Base-by-base conservation (phyloP, 208 protist species). In the Chromosphaera perkinsii region DNA sequence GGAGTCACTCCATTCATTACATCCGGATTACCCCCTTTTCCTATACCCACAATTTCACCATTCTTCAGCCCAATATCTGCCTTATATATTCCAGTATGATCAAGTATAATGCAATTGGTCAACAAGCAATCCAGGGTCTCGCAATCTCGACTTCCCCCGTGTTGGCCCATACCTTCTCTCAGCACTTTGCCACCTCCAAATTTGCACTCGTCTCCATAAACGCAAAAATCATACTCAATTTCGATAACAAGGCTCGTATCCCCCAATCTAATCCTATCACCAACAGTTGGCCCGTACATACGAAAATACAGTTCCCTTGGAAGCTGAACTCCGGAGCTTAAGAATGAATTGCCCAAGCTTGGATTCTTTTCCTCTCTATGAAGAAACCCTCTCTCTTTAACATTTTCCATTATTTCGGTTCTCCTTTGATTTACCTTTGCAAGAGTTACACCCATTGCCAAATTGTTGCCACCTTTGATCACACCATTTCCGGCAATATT, bases 11-110 rank as follows among this genome's bases (percentile, higher is more conserved):
- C 64, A 69, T 69, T 59, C 54, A 54, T 69, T 14, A 12, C 56
- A 40, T 77, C 77, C 5, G 77, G 77, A 37, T 82, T 82, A 49
- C 77, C 77, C 26, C 73, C 77, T 65, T 82, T 82, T 56, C 77
- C 77, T 62, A 82, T 72, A 24, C 58, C 72, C 20, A 57, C 68
- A 39, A 82, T 82, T 9, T 51, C n/a, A 33, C 59, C 43, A 14
- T 27, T 39, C 40, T 72, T 69, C 49, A 78, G 67, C 17, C 73
- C 75, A 24, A 80, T 76, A 58, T 80, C 75, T 3, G 71, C 75
- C 60, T 80, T 80, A 54, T 74, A 67, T 36, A 80, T 52, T 9
- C 75, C 75, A 12, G 55, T 48, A n/a, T 69, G 39, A 51, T 81
- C 74, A 49, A 82, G 39, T 43, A 78, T 77, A 24, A 78, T 42